These are phyloP conservation scores for Chytridium lagenaria DNA, from an alignment of 371 early-diverging fungal genomes.

Conservation along the genomic window DNA sequence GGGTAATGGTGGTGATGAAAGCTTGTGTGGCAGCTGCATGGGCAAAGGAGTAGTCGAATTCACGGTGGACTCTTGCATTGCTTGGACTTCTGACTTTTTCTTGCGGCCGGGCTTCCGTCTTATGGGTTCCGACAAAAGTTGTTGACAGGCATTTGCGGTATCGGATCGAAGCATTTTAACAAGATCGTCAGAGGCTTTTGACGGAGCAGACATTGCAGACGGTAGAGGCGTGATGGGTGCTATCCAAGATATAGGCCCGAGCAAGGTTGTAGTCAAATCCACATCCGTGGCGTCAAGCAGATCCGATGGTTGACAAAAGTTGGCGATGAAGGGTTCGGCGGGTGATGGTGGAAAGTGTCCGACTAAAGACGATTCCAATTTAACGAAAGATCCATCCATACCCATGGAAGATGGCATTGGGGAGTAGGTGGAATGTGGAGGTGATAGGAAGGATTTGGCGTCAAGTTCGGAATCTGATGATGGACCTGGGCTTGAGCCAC, in stretches of 20 bases:
- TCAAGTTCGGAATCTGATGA: not conserved
- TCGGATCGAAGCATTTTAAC: slow-evolving; percentile 23
- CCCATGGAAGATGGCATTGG: not conserved
- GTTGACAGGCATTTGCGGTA: slow-evolving; percentile 21
- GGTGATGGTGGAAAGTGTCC: not conserved
- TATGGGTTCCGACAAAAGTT: slow-evolving; percentile 32
- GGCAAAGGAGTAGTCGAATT: not conserved
- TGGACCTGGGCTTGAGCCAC: not conserved
- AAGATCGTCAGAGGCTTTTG: not conserved
- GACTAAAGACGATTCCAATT: not conserved
- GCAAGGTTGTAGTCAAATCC: not conserved
- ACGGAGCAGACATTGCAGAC: not conserved
- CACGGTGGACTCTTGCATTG: not conserved
- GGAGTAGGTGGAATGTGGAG: not conserved
- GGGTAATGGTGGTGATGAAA: not conserved
- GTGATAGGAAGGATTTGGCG: not conserved
- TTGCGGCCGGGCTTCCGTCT: slow-evolving; percentile 38
- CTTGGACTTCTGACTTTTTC: slow-evolving; percentile 28
- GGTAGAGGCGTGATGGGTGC: not conserved
- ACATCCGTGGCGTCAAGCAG: not conserved
- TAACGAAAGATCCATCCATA: not conserved
- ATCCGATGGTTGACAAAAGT: not conserved
- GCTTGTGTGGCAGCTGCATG: not conserved
- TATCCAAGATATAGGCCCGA: not conserved
- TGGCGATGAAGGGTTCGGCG: not conserved